Base-by-base conservation (phyloP, 805 yeast species). In the Saturnispora bothae region DNA sequence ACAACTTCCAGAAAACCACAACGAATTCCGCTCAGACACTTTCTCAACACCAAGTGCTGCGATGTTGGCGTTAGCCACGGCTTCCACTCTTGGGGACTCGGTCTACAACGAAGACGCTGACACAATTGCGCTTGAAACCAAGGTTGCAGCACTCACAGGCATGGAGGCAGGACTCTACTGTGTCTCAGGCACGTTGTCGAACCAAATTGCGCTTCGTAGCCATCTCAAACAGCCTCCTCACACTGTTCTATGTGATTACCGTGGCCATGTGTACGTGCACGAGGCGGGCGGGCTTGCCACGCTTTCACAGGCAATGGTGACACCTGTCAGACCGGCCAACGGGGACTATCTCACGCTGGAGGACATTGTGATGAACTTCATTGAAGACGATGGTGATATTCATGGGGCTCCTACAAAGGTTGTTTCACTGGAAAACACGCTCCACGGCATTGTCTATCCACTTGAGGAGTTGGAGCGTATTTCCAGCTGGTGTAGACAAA, bases 251-350 rank as follows among this genome's bases (percentile, higher is more conserved):
- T 84, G 95, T 64, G 96, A 89, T 57, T 68, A 76, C 57, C 68
- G 96, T 43, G 78, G 89, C 9, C 97, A 88, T 52, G 78, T 88
- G 23, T 88, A 71, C 57, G 65, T 76, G 22, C 76, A 76, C 48
- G 97, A 88, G 61, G 95, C 96, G 14, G 95, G 89, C 23, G 97
- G 96, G 3, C 60, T 89, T 38, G 94, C 96, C 4, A 75, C 84
- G 36, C 65, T 89, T 44, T 83, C 94, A 10, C 94, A 82, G 60
- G 94, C 96, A 3, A 82, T 88, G 94, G 94, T 85, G 3, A 71
- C 73, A 5, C 84, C 96, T 1, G 84, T 86, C 6, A 64, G 57
- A 19, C 96, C 97, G 2, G 50, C 68, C 13, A 86, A 86, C 52
- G 92, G 88, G 7, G 49, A 66, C 38, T 75, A 84, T 52, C 49